Base-by-base conservation (phyloP, 2,329 filamentous ascomycete species). In the Thelonectria discophora region DNA sequence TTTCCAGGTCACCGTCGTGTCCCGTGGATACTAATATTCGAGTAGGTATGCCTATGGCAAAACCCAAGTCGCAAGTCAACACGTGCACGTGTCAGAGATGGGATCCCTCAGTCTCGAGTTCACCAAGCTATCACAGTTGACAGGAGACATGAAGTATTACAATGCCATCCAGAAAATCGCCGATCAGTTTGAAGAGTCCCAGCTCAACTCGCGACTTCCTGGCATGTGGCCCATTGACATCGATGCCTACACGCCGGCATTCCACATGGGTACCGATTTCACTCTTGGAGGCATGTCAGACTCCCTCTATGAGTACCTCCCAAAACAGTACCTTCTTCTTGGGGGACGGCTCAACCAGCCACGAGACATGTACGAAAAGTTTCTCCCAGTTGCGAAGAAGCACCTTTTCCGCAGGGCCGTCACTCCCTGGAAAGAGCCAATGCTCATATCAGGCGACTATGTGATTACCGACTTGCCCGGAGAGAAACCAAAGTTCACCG, bases 331-430 rank as follows among this genome's bases (percentile, higher is more conserved):
- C 69, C 78, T 90, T 45, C 80, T 93, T 8, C 81, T 92, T 0
- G 87, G 87, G 20, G 90, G 90, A n/a, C 63, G 69, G 17, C 73
- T 79, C 30, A 70, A 72, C 18, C 70, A 72, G 32, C 69, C 70
- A 17, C 68, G 68, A 18, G 56, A 58, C 13, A 71, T 75, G 48
- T 81, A 80, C 54, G 74, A 77, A 59, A 68, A 69, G 20, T 78
- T 81, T 69, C 75, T 75, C 39, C 70, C 62, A 13, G 81, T 73
- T 70, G 90, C 78, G 9, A 71, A 86, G 62, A 80, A 86, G 57
- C 78, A 88, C 60, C 78, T 93, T n/a, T 83, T 93, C 60, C 92
- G 87, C 75, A 82, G 85, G 15, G 90, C 90, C 0, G 85, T 91
- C 81, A 81, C 86, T 3, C 85, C 85, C 1, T 78, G 77, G n/a